phyloP scores from a whole-genome alignment of 352 stramenopile species.

The Globisporangium parvum region DNA sequence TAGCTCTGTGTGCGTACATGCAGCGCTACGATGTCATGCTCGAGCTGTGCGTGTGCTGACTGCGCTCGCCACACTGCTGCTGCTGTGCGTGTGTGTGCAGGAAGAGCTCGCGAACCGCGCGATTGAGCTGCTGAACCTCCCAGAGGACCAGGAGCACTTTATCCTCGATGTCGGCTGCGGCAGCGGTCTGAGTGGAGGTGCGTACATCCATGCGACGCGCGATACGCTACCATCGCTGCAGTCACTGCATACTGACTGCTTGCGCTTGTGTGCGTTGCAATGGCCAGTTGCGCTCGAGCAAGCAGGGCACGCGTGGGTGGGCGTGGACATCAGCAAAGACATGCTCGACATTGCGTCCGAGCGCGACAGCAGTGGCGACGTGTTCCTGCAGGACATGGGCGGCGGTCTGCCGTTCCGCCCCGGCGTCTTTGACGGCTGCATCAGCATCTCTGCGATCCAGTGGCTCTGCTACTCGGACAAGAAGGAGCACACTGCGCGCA shows the following conservation, averaged over 20 bases:
- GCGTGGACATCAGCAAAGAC: constrained; percentile 95
- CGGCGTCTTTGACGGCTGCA: constrained; percentile 97
- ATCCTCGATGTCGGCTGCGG: constrained; percentile 97
- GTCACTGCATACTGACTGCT: not conserved
- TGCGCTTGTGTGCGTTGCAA: constrained; percentile 3
- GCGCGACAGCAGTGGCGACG: constrained; percentile 83
- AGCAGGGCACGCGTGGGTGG: constrained; percentile 96
- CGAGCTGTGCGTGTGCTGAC: not conserved
- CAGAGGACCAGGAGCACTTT: constrained; percentile 76
- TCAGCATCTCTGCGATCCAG: constrained; percentile 99
- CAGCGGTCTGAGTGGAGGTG: constrained; percentile 93
- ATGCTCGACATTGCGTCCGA: constrained; percentile 99
- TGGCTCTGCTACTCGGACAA: constrained; percentile 99
- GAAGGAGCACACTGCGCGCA: constrained; percentile 91
- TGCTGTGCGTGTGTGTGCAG: constrained; percentile 18
- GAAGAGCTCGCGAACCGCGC: constrained; percentile 94
- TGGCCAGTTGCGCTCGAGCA: constrained; percentile 76
- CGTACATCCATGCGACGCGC: constrained; percentile 1
- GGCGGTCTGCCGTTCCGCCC: constrained; percentile 96
- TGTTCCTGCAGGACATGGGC: constrained; percentile 97
- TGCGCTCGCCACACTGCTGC: not conserved
- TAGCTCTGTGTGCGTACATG: not conserved
- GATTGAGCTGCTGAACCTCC: constrained; percentile 96
- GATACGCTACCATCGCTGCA: not conserved
- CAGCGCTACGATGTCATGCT: too few species aligned